Evolutionary conservation across 2,329 filamentous ascomycete genomes (phyloP), one percentile per base, ranked within the genome.

Genomic region (Verticillium alfalfae): DNA sequence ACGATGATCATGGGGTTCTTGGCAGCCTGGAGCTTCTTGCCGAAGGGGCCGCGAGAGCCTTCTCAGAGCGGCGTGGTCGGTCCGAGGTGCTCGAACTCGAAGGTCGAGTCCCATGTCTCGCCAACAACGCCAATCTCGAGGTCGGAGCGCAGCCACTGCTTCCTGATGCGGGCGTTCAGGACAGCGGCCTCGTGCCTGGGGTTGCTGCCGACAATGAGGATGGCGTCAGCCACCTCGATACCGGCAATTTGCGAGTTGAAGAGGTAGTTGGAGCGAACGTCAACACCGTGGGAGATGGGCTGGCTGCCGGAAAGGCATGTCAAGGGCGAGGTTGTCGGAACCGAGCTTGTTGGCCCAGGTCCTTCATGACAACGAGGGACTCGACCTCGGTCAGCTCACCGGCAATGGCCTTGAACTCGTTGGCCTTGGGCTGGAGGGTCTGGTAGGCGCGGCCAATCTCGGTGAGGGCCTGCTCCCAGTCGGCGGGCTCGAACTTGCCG

Each of bases 1-100:
- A 98, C 88, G 64, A 99, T 89, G 71, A 99, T 97, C 93, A 99
- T 97, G 59, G 95, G 95, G 70, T 87, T 89, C 85, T 97, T 90
- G 55, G 95, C 93, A 59, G 85, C 80, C 71, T 90, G 85, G 60
- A 99, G 87, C 80, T 93, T 96, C 86, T 97, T 93, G 75, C 94
- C 94, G 73, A 97, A 99, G 37, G 88, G 82, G 49, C 95, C 94
- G 59, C 81, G 62, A 99, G 87, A 56, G 91, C 91, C 70, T 88
- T 84, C 84, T 97, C 38, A 99, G 82, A 62, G 93, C 87, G 37
- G 86, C 86, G 64, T 90, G 84, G 75, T 94, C 91, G 59, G 84
- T 80, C 95, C 95, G 49, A 98, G 86, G 72, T 97, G 92, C 77
- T 96, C 89, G 71, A 94, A 96, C 70, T 97, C 93, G 72, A 98